phyloP scores from a whole-genome alignment of 495 filamentous ascomycete genomes.

The Trichocladium uniseriatum region DNA sequence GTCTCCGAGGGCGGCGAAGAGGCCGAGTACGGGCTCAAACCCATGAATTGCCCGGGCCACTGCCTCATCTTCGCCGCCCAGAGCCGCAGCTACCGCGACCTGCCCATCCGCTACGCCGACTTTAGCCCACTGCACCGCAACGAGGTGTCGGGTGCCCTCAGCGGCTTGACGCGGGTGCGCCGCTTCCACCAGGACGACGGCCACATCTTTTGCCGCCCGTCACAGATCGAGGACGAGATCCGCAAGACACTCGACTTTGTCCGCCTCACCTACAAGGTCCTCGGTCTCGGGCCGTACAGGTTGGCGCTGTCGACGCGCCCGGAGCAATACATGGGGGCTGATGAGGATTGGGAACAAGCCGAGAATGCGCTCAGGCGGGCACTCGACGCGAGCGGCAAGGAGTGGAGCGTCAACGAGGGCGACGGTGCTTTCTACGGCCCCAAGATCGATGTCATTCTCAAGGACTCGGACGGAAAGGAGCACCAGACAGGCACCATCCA shows the following conservation, averaged over 20 bases:
- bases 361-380: constrained; percentile 64
- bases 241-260: constrained; percentile 71
- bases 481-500: constrained; percentile 91
- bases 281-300: constrained; percentile 64
- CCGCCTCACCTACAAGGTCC: constrained; percentile 62
- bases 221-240: constrained; percentile 77
- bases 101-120: constrained; percentile 86
- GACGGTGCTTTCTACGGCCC: constrained; percentile 94
- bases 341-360: constrained; percentile 74
- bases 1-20: constrained; percentile 42
- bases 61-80: constrained; percentile 75
- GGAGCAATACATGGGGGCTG: constrained; percentile 66
- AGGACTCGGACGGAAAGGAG: constrained; percentile 75
- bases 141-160: constrained; percentile 77
- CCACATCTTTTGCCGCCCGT: constrained; percentile 85
- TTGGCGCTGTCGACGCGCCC: constrained; percentile 77
- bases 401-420: constrained; percentile 66
- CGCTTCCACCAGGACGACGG: constrained; percentile 96
- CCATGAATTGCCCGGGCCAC: constrained; percentile 96
- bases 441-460: constrained; percentile 85
- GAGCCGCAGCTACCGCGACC: constrained; percentile 64
- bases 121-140: constrained; percentile 90
- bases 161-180: constrained; percentile 77
- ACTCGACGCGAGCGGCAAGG: constrained; percentile 52
- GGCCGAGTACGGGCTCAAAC: constrained; percentile 83